Base-by-base conservation (phyloP, 306 rosid species). In the Vigna hirtella region DNA sequence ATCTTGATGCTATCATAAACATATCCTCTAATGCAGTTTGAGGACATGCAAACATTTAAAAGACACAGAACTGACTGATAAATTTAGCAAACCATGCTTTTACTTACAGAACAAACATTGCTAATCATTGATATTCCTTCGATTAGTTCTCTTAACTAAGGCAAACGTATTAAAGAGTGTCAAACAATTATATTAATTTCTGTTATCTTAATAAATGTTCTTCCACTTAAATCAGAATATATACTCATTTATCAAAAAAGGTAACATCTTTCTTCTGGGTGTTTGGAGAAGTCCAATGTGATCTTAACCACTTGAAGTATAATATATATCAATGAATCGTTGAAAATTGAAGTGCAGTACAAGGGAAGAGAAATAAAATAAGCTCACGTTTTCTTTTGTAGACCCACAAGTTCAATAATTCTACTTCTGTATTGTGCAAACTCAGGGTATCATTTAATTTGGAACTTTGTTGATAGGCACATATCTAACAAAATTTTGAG, bases 321-420 rank as follows among this genome's bases (percentile, higher is more conserved):
- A 53, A 69, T 30, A 70, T 14, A 52, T 78, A 56, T 75, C 22
- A 79, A 69, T 26, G 17, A 64, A 63, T 26, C 52, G 12, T 32
- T 47, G 72, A 75, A 70, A 79, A 76, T 32, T 22, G 13, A 50
- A 66, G 83, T 74, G 52, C 83, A 76, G 61, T 42, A 74, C 34
- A 72, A 55, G 72, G 75, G 79, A 80, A 67, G 83, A 80, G 77
- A 73, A 86, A 77, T 58, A 72, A 66, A 72, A 80, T 28, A 68
- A 63, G 22, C 18, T 50, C 77, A 58, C 0, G 49, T 66, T 32
- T 36, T 36, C 30, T 58, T 76, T 72, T 63, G 59, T 78, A 79
- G 80, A 77, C 72, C 77, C 57, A 74, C 68, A 67, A 62, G 64
- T 65, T 82, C 71, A 32, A 53, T 48, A 72, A 63, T 53, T 81